phyloP scores from a whole-genome alignment of 2,329 filamentous ascomycete species.

The Cladorrhinum sp. region DNA sequence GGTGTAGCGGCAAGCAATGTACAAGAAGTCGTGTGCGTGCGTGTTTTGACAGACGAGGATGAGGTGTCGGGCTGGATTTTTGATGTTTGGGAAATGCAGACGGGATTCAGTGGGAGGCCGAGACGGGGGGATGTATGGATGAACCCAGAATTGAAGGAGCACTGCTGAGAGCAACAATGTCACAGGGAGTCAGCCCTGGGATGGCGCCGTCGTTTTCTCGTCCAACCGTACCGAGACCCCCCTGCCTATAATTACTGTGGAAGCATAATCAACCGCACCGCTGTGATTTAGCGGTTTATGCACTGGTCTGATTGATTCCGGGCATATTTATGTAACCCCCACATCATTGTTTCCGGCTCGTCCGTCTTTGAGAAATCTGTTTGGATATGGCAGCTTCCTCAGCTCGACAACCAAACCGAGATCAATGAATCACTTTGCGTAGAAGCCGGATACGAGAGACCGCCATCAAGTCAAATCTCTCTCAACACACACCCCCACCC shows the following conservation, averaged over 20 bases:
- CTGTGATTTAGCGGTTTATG: neutral
- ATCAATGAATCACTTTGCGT: no score
- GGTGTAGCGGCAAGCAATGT: neutral
- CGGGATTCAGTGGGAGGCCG: neutral
- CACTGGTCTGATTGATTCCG: neutral
- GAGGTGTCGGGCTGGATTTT: neutral
- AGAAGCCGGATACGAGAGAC: neutral
- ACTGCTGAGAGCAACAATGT: neutral
- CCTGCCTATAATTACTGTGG: neutral
- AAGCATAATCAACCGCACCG: neutral
- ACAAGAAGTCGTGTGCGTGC: neutral
- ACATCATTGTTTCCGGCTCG: neutral
- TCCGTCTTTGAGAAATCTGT: no score
- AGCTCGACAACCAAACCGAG: no score
- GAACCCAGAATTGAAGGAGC: constrained; percentile 9
- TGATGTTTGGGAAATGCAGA: neutral
- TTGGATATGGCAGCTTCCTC: no score
- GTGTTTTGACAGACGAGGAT: neutral
- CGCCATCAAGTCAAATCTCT: neutral
- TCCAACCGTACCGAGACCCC: constrained; percentile 5
- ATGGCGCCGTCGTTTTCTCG: constrained; percentile 3
- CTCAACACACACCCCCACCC: neutral
- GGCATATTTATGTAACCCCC: neutral
- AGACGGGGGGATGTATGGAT: neutral
- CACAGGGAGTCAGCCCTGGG: constrained; percentile 12